Evolutionary conservation across 345 rosid genomes (phyloP).

Genomic region (Corymbia maculata): DNA sequence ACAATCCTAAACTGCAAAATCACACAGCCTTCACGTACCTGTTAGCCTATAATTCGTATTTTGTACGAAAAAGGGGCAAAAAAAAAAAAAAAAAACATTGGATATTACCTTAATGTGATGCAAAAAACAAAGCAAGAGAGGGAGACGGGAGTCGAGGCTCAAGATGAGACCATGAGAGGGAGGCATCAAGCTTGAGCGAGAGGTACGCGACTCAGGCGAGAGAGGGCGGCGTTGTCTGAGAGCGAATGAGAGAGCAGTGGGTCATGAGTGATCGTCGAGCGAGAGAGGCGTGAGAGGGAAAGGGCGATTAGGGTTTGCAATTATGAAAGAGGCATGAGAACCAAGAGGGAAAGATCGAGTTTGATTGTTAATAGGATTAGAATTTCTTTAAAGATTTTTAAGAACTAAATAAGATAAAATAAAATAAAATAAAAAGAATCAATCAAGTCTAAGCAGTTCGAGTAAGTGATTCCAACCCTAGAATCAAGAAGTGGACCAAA

Average conservation of each 20-base stretch:
- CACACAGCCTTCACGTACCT: neutral
- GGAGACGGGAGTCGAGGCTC: neutral
- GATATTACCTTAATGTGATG: neutral
- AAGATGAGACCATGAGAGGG: neutral
- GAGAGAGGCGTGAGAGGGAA: neutral
- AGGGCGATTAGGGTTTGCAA: neutral
- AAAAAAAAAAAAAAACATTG: too few relatives aligned
- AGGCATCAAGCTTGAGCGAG: neutral
- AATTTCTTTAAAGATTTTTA: too few relatives aligned
- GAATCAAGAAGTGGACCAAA: accelerated
- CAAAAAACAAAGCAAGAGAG: neutral
- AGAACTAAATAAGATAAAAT: too few relatives aligned
- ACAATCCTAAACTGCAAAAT: neutral
- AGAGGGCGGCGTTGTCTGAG: neutral
- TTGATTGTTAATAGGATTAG: neutral
- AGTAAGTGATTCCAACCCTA: accelerated
- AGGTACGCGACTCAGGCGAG: neutral
- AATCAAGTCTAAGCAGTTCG: accelerated
- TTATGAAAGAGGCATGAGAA: neutral
- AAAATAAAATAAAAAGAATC: neutral
- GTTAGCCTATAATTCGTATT: neutral
- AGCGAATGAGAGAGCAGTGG: neutral
- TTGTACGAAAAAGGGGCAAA: too few relatives aligned
- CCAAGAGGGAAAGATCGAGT: neutral
- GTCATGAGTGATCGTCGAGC: neutral